Percentiles rank a stretch among this genome's conserved stretches.
phyloP scores from a whole-genome alignment of 306 rosid species.

The Quercus gilva region DNA sequence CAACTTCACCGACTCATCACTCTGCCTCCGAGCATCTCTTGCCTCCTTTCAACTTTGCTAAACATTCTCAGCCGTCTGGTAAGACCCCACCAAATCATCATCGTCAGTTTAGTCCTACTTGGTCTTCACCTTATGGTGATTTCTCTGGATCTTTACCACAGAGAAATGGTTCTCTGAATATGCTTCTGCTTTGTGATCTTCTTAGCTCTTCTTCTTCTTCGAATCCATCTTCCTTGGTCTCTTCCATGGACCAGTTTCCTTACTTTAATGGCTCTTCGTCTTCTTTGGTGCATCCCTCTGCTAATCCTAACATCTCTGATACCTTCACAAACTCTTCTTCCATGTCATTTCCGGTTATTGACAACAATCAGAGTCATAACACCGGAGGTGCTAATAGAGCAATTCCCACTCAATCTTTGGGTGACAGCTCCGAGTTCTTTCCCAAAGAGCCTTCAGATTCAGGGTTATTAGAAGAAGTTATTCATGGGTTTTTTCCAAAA shows the following conservation, averaged over 20 bases:
- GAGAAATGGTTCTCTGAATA: slow-evolving; percentile 39
- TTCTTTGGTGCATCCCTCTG: slow-evolving; percentile 4
- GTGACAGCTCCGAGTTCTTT: slow-evolving; percentile 38
- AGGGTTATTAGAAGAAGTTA: slow-evolving; percentile 76
- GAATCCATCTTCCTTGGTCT: slow-evolving; percentile 18
- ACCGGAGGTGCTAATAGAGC: neutral
- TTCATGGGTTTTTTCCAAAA: slow-evolving; percentile 51
- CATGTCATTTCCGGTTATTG: neutral
- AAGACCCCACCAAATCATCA: slow-evolving; percentile 13
- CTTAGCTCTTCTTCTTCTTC: slow-evolving; percentile 24
- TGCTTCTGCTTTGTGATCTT: slow-evolving; percentile 51
- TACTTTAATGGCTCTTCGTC: slow-evolving; percentile 15
- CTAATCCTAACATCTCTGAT: neutral
- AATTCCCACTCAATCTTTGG: neutral
- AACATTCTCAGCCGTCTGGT: slow-evolving; percentile 19
- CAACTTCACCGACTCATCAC: slow-evolving; percentile 34
- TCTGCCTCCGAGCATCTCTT: slow-evolving; percentile 20
- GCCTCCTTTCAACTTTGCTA: slow-evolving; percentile 35
- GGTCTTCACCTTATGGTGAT: neutral
- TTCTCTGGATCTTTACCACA: slow-evolving; percentile 3
- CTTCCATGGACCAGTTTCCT: slow-evolving; percentile 18
- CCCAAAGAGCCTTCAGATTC: slow-evolving; percentile 54
- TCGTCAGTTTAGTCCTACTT: slow-evolving; percentile 18
- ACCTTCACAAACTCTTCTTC: slow-evolving; percentile 4
- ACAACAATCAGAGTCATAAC: neutral